Percentiles rank a stretch among this genome's conserved stretches.
These are phyloP conservation scores for Solanum bulbocastanum DNA, from an alignment of 257 asterid species.

Conservation along the genomic window DNA sequence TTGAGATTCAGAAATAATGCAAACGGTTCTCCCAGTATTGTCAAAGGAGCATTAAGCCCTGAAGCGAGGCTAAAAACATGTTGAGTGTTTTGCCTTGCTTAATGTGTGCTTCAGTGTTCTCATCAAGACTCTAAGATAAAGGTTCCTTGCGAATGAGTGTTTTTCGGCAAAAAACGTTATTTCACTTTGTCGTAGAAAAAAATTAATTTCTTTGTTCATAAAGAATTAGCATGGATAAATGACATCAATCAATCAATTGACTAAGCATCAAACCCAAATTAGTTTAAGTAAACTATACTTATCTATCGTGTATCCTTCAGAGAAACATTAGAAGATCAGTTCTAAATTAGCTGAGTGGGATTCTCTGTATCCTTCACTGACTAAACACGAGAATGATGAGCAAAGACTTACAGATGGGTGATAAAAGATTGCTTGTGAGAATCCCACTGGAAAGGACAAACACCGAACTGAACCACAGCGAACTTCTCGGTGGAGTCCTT, in stretches of 20 bases:
- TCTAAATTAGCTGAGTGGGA: not conserved
- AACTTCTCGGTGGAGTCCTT: conserved; percentile 44
- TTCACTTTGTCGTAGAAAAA: no score
- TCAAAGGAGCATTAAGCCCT: not conserved
- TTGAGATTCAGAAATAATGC: not conserved
- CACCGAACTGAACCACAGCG: conserved; percentile 91
- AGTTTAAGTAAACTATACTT: not conserved
- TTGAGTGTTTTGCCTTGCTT: not conserved
- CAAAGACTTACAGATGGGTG: conserved; percentile 63
- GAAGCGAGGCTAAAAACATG: not conserved
- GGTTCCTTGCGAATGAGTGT: not conserved
- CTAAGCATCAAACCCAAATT: not conserved
- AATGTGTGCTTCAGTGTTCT: not conserved
- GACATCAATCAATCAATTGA: not conserved
- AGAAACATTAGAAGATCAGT: not conserved
- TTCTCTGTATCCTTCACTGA: not conserved
- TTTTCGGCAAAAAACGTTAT: no score
- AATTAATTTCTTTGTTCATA: not conserved
- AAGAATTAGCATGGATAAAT: not conserved
- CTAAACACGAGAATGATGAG: not conserved
- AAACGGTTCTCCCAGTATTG: not conserved
- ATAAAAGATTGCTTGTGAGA: conserved; percentile 32
- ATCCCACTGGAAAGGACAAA: conserved; percentile 90
- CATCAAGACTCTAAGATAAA: not conserved
- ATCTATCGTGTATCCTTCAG: not conserved